phyloP scores from a whole-genome alignment of 176 grass and related monocot species.

The Hyparrhenia diplandra region DNA sequence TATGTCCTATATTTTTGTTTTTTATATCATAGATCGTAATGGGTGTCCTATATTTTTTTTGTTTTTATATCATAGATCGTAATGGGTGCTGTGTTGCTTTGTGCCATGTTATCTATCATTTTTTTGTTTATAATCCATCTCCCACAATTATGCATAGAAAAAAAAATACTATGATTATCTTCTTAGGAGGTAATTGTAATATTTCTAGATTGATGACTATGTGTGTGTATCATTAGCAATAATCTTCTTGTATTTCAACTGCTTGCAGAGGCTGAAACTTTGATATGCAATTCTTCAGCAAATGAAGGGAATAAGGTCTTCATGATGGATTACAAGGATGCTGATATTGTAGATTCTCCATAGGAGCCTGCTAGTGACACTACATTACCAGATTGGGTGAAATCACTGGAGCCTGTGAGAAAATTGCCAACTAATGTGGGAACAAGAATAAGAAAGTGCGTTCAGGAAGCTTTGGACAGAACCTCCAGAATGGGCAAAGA shows the following conservation, averaged over 20 bases:
- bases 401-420: conserved; percentile 82
- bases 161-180: not conserved
- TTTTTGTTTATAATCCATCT: conserved; percentile 13
- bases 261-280: conserved; percentile 79
- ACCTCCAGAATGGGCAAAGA: conserved; percentile 93
- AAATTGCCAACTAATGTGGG: conserved; percentile 99
- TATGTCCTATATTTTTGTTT: conserved; percentile 18
- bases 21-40: no score
- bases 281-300: conserved; percentile 51
- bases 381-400: conserved; percentile 82
- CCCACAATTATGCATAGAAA: not conserved
- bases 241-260: conserved; percentile 68
- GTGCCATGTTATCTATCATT: not conserved
- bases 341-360: conserved; percentile 46
- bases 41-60: no score
- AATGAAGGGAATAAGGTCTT: conserved; percentile 64
- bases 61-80: conserved; percentile 12
- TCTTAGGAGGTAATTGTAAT: not conserved
- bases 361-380: conserved; percentile 44
- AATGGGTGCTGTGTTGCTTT: conserved; percentile 9
- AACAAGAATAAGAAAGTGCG: conserved; percentile 97
- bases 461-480: conserved; percentile 76
- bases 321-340: conserved; percentile 67
- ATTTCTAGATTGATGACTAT: conserved; percentile 19
- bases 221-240: conserved; percentile 17